phyloP scores from a whole-genome alignment of 2,329 filamentous ascomycete species.

The Penicillium digitatum region DNA sequence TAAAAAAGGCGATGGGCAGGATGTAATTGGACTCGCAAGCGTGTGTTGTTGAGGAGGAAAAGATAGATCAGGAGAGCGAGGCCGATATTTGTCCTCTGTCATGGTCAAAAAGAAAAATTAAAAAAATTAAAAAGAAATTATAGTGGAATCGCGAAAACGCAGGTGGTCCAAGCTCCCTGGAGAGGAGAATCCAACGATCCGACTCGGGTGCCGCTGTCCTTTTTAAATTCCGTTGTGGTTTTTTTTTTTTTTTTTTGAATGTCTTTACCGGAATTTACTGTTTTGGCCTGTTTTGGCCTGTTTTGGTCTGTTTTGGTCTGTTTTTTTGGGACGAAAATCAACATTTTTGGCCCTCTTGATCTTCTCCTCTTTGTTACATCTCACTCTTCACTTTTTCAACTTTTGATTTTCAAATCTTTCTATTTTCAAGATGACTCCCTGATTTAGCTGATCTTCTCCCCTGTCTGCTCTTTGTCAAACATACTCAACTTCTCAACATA shows the following conservation, averaged over 20 bases:
- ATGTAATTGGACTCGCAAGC: neutral
- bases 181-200: conserved; percentile 6
- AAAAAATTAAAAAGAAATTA: conserved; percentile 4
- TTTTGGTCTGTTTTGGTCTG: conserved; percentile 4
- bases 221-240: conserved; percentile 33
- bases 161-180: conserved; percentile 19
- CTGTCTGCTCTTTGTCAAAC: neutral
- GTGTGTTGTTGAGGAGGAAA: conserved; percentile 34
- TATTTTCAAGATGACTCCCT: neutral
- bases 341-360: neutral
- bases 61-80: conserved; percentile 51
- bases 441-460: neutral
- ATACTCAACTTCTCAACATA: neutral
- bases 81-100: conserved; percentile 48
- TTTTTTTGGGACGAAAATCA: neutral
- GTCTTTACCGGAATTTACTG: neutral
- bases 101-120: conserved; percentile 32
- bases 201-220: conserved; percentile 27
- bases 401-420: no score
- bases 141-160: conserved; percentile 8
- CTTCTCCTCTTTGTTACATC: neutral
- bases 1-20: conserved; percentile 23
- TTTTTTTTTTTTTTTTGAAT: conserved; percentile 12
- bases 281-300: conserved; percentile 4
- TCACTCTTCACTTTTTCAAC: neutral